These are phyloP conservation scores for Fonsecaea nubica DNA, from an alignment of 2,329 filamentous ascomycete species.

Conservation along the genomic window DNA sequence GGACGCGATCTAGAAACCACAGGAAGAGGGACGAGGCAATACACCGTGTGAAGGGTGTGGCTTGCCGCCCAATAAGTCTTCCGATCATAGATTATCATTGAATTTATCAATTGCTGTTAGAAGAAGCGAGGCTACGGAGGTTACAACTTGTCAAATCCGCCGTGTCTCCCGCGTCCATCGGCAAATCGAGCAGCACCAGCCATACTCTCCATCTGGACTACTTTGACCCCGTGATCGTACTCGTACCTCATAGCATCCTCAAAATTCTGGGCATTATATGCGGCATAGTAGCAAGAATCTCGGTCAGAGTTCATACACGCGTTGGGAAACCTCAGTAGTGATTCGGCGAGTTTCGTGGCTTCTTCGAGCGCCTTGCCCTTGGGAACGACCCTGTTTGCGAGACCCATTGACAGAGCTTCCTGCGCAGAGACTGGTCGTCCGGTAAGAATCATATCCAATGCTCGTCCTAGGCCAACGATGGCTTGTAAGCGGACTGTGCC, in stretches of 20 bases:
- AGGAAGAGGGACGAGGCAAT: not conserved
- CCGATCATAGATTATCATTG: not conserved
- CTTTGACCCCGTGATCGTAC: conserved; percentile 52
- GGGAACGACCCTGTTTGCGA: conserved; percentile 61
- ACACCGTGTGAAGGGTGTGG: not conserved
- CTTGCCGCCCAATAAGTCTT: not conserved
- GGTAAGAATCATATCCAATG: conserved; percentile 64
- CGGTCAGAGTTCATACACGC: conserved; percentile 61
- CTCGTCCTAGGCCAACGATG: conserved; percentile 60
- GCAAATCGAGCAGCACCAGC: conserved; percentile 52
- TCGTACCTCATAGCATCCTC: conserved; percentile 59
- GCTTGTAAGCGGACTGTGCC: conserved; percentile 61
- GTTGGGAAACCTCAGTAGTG: conserved; percentile 59
- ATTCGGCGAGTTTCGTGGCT: conserved; percentile 56
- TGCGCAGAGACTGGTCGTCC: conserved; percentile 57
- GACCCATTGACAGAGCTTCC: conserved; percentile 60
- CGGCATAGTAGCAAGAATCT: conserved; percentile 57
- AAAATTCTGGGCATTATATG: conserved; percentile 57
- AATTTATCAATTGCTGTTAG: not conserved
- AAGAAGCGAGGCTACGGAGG: not conserved
- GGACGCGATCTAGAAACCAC: not conserved
- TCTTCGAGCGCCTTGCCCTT: conserved; percentile 59
- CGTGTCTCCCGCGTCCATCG: conserved; percentile 50
- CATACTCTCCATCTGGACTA: conserved; percentile 54
- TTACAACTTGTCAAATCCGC: conserved; percentile 38